Percentiles rank a stretch among this genome's conserved stretches.
These are phyloP conservation scores for Phlebiopsis gigantea DNA, from an alignment of 768 basidiomycete genomes.

Conservation along the genomic window DNA sequence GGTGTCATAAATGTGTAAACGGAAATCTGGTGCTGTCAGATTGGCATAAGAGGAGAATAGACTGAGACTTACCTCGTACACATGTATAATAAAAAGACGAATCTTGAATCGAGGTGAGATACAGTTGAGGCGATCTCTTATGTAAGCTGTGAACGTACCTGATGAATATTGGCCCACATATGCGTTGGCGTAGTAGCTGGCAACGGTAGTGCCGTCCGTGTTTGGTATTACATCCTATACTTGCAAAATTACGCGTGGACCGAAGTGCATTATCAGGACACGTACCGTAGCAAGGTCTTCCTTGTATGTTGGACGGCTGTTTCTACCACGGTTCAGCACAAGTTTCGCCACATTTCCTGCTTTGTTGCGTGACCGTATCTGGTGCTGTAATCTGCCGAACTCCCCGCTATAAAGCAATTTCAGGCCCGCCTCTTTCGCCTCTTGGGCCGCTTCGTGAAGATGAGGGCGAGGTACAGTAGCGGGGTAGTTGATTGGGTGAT, in stretches of 20 bases:
- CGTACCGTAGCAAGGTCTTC: constrained; percentile 57
- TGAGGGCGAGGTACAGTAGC: constrained; percentile 19
- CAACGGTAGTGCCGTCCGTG: constrained; percentile 73
- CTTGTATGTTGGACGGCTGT: constrained; percentile 27
- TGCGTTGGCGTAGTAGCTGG: constrained; percentile 64
- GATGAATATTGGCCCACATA: constrained; percentile 84
- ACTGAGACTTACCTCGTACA: constrained; percentile 52
- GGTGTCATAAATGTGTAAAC: constrained; percentile 83
- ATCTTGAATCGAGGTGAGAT: constrained; percentile 39
- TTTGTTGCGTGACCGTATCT: constrained; percentile 37
- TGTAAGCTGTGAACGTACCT: constrained; percentile 48
- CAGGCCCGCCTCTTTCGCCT: constrained; percentile 60
- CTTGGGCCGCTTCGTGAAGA: constrained; percentile 38
- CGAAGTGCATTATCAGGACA: background rate
- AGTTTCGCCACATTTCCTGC: constrained; percentile 43
- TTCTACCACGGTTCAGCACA: constrained; percentile 35
- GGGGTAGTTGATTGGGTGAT: constrained; percentile 16
- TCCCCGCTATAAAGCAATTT: constrained; percentile 71
- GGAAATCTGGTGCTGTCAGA: constrained; percentile 62
- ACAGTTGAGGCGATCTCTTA: no score
- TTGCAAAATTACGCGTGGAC: background rate
- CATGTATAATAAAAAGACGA: constrained; percentile 94
- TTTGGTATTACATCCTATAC: constrained; percentile 71
- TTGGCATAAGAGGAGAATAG: background rate
- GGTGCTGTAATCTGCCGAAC: constrained; percentile 63